These are phyloP conservation scores for Colletotrichum godetiae DNA, from an alignment of 2,329 filamentous ascomycete species.

Conservation along the genomic window DNA sequence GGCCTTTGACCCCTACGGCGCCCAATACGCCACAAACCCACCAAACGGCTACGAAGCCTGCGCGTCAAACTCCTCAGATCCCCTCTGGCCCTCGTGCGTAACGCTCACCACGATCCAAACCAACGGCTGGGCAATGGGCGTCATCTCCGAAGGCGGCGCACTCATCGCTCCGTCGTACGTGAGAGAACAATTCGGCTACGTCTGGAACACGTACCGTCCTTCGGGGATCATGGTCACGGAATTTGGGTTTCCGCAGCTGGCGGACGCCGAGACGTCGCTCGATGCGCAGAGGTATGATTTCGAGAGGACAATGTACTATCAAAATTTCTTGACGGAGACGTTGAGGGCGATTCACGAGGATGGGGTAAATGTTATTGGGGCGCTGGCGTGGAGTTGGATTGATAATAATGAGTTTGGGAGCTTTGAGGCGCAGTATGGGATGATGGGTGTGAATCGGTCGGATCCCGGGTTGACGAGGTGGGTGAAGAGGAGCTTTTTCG, in stretches of 20 bases:
- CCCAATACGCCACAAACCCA: constrained; percentile 58
- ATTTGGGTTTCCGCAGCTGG: constrained; percentile 67
- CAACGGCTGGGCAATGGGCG: constrained; percentile 69
- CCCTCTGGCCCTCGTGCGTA: constrained; percentile 64
- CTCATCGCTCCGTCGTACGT: constrained; percentile 70
- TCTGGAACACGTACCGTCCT: constrained; percentile 67
- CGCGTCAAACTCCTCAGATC: constrained; percentile 49
- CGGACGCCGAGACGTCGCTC: constrained; percentile 52
- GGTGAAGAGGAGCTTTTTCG: constrained; percentile 70
- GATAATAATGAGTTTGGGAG: constrained; percentile 69
- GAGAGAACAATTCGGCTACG: constrained; percentile 65
- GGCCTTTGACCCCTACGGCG: constrained; percentile 68
- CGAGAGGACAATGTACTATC: constrained; percentile 65
- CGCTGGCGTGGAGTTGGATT: constrained; percentile 62
- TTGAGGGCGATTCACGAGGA: constrained; percentile 68
- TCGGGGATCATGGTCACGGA: constrained; percentile 58
- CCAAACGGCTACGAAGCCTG: constrained; percentile 59
- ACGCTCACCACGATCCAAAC: constrained; percentile 56
- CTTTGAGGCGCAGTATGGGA: constrained; percentile 66
- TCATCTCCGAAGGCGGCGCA: constrained; percentile 65
- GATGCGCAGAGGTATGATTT: constrained; percentile 63
- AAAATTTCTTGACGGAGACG: constrained; percentile 63
- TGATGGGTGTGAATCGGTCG: constrained; percentile 65
- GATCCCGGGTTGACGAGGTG: constrained; percentile 56
- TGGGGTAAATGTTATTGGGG: constrained; percentile 64